Percentiles rank a stretch among this genome's conserved stretches.
Conservation (phyloP, 352 stramenopile species). For the Phytopythium litorale region DNA sequence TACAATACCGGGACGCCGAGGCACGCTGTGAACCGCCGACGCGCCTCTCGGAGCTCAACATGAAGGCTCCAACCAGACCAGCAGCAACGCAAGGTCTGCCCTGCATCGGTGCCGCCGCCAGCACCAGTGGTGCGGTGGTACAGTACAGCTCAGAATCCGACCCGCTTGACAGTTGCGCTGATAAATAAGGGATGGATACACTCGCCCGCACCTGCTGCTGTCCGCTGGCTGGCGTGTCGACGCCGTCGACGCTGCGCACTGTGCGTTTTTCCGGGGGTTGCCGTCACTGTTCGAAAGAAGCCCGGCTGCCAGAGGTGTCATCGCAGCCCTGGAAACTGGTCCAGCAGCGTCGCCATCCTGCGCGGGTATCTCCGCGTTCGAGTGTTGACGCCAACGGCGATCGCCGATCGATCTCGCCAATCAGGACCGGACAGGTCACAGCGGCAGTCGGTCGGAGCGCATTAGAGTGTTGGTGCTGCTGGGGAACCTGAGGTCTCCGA, state of each 20-base stretch:
- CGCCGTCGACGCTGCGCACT: neutral
- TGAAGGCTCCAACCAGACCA: neutral
- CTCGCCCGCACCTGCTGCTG: neutral
- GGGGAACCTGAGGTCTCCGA: neutral
- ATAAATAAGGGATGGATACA: neutral
- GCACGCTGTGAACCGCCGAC: too few relatives aligned
- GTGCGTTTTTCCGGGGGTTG: neutral
- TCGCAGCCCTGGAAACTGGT: neutral
- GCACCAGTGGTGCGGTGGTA: neutral
- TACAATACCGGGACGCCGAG: neutral
- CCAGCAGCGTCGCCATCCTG: neutral
- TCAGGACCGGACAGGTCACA: neutral
- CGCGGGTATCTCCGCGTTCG: too few relatives aligned
- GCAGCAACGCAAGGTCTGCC: neutral
- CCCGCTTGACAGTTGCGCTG: neutral
- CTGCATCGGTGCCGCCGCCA: neutral
- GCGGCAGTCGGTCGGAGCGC: neutral
- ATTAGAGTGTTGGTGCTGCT: neutral
- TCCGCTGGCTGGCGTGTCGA: neutral
- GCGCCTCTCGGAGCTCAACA: too few relatives aligned
- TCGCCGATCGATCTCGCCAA: neutral
- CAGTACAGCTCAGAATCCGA: neutral
- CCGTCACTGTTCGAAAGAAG: neutral
- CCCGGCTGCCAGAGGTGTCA: neutral
- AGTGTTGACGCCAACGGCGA: too few relatives aligned